Evolutionary conservation across 805 yeast genomes (phyloP).

Genomic region (Candida odintsovae): DNA sequence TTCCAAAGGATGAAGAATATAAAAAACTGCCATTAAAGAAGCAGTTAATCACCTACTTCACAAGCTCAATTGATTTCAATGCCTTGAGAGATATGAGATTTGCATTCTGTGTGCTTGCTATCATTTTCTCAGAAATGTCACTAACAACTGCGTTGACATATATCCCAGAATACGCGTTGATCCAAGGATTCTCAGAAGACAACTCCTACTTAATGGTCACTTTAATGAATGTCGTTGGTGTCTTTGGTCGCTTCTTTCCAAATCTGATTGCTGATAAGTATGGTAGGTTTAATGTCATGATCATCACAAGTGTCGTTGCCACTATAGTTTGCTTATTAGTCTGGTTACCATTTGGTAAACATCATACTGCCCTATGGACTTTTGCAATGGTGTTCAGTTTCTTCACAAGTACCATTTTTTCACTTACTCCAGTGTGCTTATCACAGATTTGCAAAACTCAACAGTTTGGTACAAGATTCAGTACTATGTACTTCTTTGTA

Average conservation of each 20-base stretch:
- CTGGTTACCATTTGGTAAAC: slow-evolving; percentile 35
- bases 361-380: slow-evolving; percentile 23
- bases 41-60: slow-evolving; percentile 19
- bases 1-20: slow-evolving; percentile 29
- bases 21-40: slow-evolving; percentile 19
- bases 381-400: slow-evolving; percentile 47
- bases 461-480: slow-evolving; percentile 45
- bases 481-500: slow-evolving; percentile 52
- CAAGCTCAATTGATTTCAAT: slow-evolving; percentile 28
- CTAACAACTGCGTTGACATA: slow-evolving; percentile 42
- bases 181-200: slow-evolving; percentile 19
- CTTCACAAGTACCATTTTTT: slow-evolving; percentile 41
- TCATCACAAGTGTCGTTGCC: slow-evolving; percentile 26
- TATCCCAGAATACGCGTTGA: slow-evolving; percentile 39
- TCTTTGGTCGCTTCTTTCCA: slow-evolving; percentile 29
- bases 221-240: slow-evolving; percentile 29
- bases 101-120: slow-evolving; percentile 35
- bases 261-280: slow-evolving; percentile 30
- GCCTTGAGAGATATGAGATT: slow-evolving; percentile 40
- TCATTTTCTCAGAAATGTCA: slow-evolving; percentile 41
- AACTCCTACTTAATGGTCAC: slow-evolving; percentile 37
- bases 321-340: slow-evolving; percentile 29
- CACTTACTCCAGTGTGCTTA: slow-evolving; percentile 35
- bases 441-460: slow-evolving; percentile 50
- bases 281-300: slow-evolving; percentile 45